phyloP scores from a whole-genome alignment of 169 alveolate species.

The Eimeria praecox region DNA sequence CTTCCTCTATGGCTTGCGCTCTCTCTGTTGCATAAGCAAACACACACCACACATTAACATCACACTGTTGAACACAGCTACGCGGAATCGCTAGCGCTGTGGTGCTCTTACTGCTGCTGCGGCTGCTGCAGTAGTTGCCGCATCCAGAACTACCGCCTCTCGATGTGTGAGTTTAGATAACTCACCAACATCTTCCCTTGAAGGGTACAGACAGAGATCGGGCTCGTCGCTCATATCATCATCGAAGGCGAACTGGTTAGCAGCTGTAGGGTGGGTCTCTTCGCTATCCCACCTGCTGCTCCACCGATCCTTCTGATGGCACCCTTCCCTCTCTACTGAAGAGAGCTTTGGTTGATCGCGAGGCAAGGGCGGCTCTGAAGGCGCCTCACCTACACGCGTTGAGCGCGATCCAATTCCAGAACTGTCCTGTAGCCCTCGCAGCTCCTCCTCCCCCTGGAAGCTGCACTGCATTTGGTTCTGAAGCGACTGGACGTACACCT shows the following conservation, averaged over 20 bases:
- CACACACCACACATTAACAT: neutral
- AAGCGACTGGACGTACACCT: constrained; percentile 60
- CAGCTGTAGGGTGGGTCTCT: neutral
- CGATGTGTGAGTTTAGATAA: neutral
- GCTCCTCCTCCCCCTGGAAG: neutral
- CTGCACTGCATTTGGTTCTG: constrained; percentile 3
- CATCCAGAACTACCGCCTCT: neutral
- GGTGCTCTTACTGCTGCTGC: neutral
- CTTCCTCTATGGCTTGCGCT: constrained; percentile 53
- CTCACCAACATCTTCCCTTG: constrained; percentile 62
- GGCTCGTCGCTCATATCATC: constrained; percentile 49
- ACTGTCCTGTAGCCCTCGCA: neutral
- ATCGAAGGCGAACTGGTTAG: neutral
- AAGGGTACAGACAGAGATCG: constrained; percentile 7
- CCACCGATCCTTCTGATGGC: neutral
- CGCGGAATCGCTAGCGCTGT: neutral
- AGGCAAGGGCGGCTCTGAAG: neutral
- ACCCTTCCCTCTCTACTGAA: neutral
- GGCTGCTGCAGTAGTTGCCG: neutral
- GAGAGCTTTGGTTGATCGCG: neutral
- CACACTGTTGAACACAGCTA: neutral
- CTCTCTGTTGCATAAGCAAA: constrained; percentile 22
- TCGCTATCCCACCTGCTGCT: constrained; percentile 31
- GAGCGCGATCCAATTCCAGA: neutral
- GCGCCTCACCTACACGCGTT: neutral